Base-by-base conservation (phyloP, 2,329 filamentous ascomycete species). In the Apiospora arundinis region DNA sequence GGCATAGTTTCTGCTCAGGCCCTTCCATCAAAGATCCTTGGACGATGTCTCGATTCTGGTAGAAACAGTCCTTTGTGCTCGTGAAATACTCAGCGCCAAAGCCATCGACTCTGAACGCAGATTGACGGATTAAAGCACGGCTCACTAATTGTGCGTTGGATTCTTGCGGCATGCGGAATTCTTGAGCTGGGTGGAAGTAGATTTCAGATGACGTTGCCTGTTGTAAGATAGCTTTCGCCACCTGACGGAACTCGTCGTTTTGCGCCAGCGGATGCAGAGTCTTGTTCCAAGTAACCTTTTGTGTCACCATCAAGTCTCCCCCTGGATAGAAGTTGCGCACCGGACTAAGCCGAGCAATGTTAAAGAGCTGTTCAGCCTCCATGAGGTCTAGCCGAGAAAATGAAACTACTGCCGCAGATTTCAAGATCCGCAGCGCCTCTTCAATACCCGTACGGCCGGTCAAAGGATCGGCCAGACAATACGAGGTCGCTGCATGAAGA, bases 401-500 rank as follows among this genome's bases (percentile, higher is more conserved):
- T 0, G 89, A 91, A 23, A 78, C 76, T 0, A 89, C 78, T 0
- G 86, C 81, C 0, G 86, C 86, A 0, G 86, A 88, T 0, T 71
- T 60, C 0, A 91, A 76, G 1, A 89, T 87, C 0, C 75, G 73
- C 0, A 91, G 74, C 0, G 88, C 86, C 60, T 86, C 77, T 73
- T 91, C 89, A 0, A 87, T 89, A 0, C 90, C 89, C 0, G 87
- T 91, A 6, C 78, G 77, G 0, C 75, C 67, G 0, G 85, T 88
- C 0, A 90, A 79, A 0, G 78, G 79, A 73, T 91, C 89, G 0
- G 85, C 84, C 0, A 89, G 77, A 40, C 82, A 87, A 66, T 83
- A 83, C 0, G 88, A 87, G 0, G 89, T 91, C 0, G 89, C 70
- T 0, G 85, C 88, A 72, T 91, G 88, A 0, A 91, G 77, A 42